A percentile compares a stretch with the other conserved stretches of the same genome.
These are phyloP conservation scores for Monilinia aucupariae DNA, from an alignment of 2,329 filamentous ascomycete genomes.

Conservation along the genomic window DNA sequence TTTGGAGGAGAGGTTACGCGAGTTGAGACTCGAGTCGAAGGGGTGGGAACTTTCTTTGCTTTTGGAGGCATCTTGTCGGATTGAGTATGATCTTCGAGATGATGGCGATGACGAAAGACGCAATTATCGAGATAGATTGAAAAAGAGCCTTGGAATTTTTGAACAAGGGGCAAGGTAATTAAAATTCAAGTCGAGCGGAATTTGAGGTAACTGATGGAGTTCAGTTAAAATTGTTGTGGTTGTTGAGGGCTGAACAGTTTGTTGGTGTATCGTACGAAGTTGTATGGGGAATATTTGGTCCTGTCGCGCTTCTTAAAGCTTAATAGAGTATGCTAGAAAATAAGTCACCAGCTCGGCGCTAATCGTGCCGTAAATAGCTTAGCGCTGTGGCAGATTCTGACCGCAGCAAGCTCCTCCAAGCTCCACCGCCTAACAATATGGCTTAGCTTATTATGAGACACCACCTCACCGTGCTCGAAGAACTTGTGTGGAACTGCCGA, in stretches of 20 bases:
- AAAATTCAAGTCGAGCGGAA: neutral
- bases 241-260: neutral
- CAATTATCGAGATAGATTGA: neutral
- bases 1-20: slow-evolving; percentile 6
- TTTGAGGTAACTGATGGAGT: neutral
- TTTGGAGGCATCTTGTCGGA: slow-evolving; percentile 7
- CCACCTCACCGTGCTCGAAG: neutral
- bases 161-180: neutral
- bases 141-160: neutral
- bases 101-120: neutral
- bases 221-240: neutral
- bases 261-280: neutral
- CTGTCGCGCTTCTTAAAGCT: slow-evolving; percentile 1
- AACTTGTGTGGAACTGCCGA: neutral
- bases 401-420: neutral
- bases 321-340: too few relatives aligned
- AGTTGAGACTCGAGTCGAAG: slow-evolving; percentile 15
- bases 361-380: neutral
- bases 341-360: too few relatives aligned
- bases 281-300: slow-evolving; percentile 8
- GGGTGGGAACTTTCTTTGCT: neutral
- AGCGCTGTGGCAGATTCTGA: neutral
- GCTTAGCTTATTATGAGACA: neutral
- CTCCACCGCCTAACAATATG: neutral
- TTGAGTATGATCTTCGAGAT: neutral